Percentiles rank a stretch among this genome's conserved stretches.
These are phyloP conservation scores for Gossypium laxum DNA, from an alignment of 441 rosid species.

Conservation along the genomic window DNA sequence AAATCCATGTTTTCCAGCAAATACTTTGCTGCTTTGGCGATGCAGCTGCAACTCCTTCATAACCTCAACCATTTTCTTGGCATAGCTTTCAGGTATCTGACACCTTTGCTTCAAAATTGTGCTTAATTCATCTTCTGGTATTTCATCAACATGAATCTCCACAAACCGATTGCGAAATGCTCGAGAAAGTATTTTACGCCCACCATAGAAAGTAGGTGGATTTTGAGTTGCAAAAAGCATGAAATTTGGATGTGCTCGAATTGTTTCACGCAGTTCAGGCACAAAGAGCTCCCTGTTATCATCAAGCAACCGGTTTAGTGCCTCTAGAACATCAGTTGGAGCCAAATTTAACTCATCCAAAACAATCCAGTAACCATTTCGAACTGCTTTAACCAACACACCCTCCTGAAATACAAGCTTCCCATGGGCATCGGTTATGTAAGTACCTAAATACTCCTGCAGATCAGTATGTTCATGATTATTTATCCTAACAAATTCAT, in stretches of 20 bases:
- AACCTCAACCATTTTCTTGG: slow-evolving; percentile 76
- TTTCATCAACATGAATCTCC: slow-evolving; percentile 96
- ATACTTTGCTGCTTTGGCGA: slow-evolving; percentile 86
- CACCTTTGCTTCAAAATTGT: slow-evolving; percentile 62
- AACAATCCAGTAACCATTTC: slow-evolving; percentile 91
- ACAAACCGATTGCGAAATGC: slow-evolving; percentile 98
- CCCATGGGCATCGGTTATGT: slow-evolving; percentile 70
- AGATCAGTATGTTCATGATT: slow-evolving; percentile 96
- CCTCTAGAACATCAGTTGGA: slow-evolving; percentile 95
- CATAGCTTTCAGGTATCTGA: slow-evolving; percentile 65
- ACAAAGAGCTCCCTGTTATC: slow-evolving; percentile 95
- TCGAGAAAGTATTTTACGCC: slow-evolving; percentile 95
- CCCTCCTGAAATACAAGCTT: slow-evolving; percentile 94
- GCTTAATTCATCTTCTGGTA: slow-evolving; percentile 78
- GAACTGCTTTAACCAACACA: slow-evolving; percentile 83
- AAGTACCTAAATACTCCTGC: slow-evolving; percentile 90
- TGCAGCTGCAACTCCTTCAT: slow-evolving; percentile 91
- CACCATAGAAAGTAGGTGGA: slow-evolving; percentile 92
- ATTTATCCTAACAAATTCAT: slow-evolving; percentile 83
- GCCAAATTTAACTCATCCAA: slow-evolving; percentile 94
- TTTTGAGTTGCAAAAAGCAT: slow-evolving; percentile 99
- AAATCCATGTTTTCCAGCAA: slow-evolving; percentile 98
- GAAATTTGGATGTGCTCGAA: slow-evolving; percentile 80
- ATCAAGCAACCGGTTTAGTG: slow-evolving; percentile 85
- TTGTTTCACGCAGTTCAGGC: slow-evolving; percentile 71